Percentiles rank a stretch among this genome's conserved stretches.
Evolutionary conservation across 2,329 filamentous ascomycete genomes (phyloP).

Genomic region (Hymenoscyphus scutula): DNA sequence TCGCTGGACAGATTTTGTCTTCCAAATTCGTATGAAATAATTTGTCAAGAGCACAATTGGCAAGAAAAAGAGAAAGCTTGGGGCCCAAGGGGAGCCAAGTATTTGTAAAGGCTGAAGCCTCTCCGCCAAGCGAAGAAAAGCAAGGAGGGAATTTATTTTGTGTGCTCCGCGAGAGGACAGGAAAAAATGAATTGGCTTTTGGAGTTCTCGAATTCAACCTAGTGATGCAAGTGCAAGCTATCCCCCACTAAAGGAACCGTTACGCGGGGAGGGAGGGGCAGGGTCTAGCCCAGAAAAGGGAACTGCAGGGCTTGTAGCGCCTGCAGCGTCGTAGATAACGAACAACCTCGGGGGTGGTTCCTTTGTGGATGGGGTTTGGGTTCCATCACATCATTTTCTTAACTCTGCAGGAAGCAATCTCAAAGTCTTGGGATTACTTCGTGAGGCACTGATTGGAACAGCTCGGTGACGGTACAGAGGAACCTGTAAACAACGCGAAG

Average conservation of each 20-base stretch:
- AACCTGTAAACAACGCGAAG: neutral
- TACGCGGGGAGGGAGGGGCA: too few relatives aligned
- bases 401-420: neutral
- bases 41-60: neutral
- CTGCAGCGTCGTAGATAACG: neutral
- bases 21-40: neutral
- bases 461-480: neutral
- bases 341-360: neutral
- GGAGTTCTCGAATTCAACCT: neutral
- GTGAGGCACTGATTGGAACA: neutral
- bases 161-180: neutral
- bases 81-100: neutral
- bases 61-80: neutral
- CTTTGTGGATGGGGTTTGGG: neutral
- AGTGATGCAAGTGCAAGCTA: neutral
- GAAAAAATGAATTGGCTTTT: neutral
- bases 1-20: neutral
- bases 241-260: neutral
- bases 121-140: neutral
- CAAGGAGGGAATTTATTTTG: neutral
- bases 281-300: neutral
- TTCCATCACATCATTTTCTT: neutral
- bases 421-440: neutral
- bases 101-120: neutral
- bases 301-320: too few relatives aligned